Evolutionary conservation across 257 asterid species (phyloP), one percentile per base, ranked within the genome.

Genomic region (Plectranthus barbatus): DNA sequence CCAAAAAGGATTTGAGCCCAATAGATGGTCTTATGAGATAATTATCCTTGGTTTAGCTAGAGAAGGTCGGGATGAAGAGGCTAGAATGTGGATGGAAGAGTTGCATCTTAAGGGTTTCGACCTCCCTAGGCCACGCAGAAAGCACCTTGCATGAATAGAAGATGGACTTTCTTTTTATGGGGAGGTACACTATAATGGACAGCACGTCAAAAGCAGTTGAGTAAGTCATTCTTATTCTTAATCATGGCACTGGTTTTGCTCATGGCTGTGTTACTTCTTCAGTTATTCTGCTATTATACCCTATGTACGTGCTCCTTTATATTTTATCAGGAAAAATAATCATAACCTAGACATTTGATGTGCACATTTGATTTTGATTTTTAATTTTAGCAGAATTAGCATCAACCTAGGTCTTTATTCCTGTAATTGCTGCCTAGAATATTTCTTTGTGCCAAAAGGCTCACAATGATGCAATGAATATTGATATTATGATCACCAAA

Each of bases 1-100:
- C 9, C 70, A 79, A 57, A 82, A 68, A 53, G 95, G 96, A 37
- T 77, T 50, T 64, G 82, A 80, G 72, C 95, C 96, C 65, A 87
- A 92, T 75, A 58, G 72, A 74, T 85, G 95, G 95, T 82, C 75
- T 66, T 89, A 81, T 23, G 84, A 80, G 63, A 73, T 64, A 61
- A 69, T 92, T 59, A 83, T 80, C 40, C 83, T 76, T 29, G 85
- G 82, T 37, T 82, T 86, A 44, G 60, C 59, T 20, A 84, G 74
- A 84, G 68, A 37, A 39, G 94, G 97, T 36, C 76, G 74, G 64
- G 40, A 45, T 23, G 59, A 65, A 33, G 97, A 92, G 68, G 99
- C 99, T 62, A 75, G 66, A 69, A 56, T 19, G 71, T 77, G 83
- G 83, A 64, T 63, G 76, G 68, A 77, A 14, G 83, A 85, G 79